These are phyloP conservation scores for Sugiyamaella valdiviana DNA, from an alignment of 805 yeast genomes.

Conservation along the genomic window DNA sequence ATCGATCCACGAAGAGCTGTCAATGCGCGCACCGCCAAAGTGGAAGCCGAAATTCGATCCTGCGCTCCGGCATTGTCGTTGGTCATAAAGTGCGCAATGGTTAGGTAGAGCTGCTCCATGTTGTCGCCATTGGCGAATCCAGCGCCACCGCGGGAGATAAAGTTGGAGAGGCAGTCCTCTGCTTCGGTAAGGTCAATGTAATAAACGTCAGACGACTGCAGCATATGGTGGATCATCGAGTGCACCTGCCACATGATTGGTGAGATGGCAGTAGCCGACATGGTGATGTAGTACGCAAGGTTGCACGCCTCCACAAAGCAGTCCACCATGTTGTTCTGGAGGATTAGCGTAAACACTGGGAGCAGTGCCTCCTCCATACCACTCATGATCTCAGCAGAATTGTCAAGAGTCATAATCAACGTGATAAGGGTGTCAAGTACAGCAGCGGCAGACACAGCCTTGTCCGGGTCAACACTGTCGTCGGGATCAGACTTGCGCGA, in stretches of 20 bases:
- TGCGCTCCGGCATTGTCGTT: conserved; percentile 38
- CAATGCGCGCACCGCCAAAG: conserved; percentile 57
- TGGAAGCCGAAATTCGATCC: conserved; percentile 55
- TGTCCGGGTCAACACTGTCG: conserved; percentile 38
- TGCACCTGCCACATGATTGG: conserved; percentile 73
- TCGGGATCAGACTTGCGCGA: conserved; percentile 39
- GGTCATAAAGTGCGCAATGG: conserved; percentile 37
- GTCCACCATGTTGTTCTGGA: conserved; percentile 61
- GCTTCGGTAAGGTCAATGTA: conserved; percentile 70
- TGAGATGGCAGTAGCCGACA: conserved; percentile 52
- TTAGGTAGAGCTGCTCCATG: conserved; percentile 43
- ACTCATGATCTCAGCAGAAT: conserved; percentile 58
- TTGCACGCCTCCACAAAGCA: conserved; percentile 74
- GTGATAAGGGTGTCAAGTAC: conserved; percentile 77
- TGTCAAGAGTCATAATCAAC: conserved; percentile 74
- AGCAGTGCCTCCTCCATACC: conserved; percentile 59
- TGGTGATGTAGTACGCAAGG: conserved; percentile 62
- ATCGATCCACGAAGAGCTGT: conserved; percentile 50
- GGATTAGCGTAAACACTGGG: conserved; percentile 64
- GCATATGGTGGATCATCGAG: conserved; percentile 39
- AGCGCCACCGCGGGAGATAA: conserved; percentile 52
- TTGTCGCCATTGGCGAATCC: conserved; percentile 44
- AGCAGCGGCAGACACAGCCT: conserved; percentile 77
- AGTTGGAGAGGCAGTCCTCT: conserved; percentile 54
- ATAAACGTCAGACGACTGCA: conserved; percentile 45